These are phyloP conservation scores for Trichoderma virens DNA, from an alignment of 495 filamentous ascomycete species.

Conservation along the genomic window DNA sequence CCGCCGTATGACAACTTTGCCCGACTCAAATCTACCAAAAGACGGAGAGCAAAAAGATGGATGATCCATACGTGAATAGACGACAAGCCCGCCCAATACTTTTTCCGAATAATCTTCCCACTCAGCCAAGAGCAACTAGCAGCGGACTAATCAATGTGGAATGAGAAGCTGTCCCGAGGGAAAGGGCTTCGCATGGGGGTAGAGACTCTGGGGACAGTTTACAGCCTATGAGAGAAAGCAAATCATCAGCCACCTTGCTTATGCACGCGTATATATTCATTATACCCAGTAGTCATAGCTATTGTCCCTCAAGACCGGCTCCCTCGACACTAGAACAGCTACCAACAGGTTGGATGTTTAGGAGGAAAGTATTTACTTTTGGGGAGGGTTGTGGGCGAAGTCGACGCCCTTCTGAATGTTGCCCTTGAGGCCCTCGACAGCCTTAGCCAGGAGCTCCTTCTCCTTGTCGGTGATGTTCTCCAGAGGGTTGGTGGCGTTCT, in stretches of 20 bases:
- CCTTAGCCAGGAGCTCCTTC: slow-evolving; percentile 74
- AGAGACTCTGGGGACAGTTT: slow-evolving; percentile 18
- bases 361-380: slow-evolving; percentile 49
- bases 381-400: slow-evolving; percentile 75
- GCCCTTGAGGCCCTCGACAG: slow-evolving; percentile 67
- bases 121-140: neutral
- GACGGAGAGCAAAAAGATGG: slow-evolving; percentile 11
- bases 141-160: neutral
- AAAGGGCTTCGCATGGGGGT: neutral
- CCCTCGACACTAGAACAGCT: slow-evolving; percentile 6
- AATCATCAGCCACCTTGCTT: slow-evolving; percentile 28
- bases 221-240: slow-evolving; percentile 28
- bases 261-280: slow-evolving; percentile 5
- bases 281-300: slow-evolving; percentile 9
- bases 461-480: slow-evolving; percentile 66
- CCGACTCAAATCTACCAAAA: neutral
- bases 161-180: neutral
- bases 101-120: neutral
- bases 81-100: neutral
- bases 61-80: neutral
- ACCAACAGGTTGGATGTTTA: slow-evolving; percentile 11
- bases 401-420: slow-evolving; percentile 92
- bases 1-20: slow-evolving; percentile 1
- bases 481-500: slow-evolving; percentile 76
- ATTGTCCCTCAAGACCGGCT: slow-evolving; percentile 2